These are phyloP conservation scores for Lagerstroemia speciosa DNA, from an alignment of 345 rosid species.

Conservation along the genomic window DNA sequence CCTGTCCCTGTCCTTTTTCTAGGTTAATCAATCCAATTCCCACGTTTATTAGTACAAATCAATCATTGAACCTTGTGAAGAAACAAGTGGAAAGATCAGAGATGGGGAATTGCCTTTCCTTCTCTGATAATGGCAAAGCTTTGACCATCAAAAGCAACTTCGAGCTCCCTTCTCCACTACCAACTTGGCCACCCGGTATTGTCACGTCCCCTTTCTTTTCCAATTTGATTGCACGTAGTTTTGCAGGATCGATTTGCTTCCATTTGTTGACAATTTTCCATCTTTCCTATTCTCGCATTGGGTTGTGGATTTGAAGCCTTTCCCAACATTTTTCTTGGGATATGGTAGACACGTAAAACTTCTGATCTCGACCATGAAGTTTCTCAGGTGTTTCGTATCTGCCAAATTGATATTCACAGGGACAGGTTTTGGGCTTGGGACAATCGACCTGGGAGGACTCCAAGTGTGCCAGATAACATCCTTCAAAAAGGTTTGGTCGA, in stretches of 20 bases:
- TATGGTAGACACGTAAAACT: no score
- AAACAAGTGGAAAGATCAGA: no score
- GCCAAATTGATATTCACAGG: background rate
- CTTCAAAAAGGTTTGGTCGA: slow-evolving; percentile 17
- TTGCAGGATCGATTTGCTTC: background rate
- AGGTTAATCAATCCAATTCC: background rate
- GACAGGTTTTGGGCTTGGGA: slow-evolving; percentile 12
- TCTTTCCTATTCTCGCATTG: no score
- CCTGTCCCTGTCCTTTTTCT: background rate
- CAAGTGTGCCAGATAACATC: slow-evolving; percentile 13
- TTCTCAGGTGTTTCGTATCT: background rate
- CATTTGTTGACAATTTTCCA: no score
- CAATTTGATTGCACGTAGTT: no score
- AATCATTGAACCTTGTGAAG: background rate
- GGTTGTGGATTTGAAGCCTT: no score
- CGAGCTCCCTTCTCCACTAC: slow-evolving; percentile 31
- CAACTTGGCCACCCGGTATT: slow-evolving; percentile 28
- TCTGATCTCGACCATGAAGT: background rate
- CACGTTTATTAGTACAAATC: background rate
- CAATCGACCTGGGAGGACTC: slow-evolving; percentile 14
- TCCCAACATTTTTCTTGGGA: background rate
- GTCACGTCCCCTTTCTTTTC: background rate
- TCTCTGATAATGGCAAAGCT: slow-evolving; percentile 12
- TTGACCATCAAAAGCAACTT: slow-evolving; percentile 19
- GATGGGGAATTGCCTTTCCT: slow-evolving; percentile 20